phyloP scores from a whole-genome alignment of 495 filamentous ascomycete species.

The Hypoxylon lienhwacheense region DNA sequence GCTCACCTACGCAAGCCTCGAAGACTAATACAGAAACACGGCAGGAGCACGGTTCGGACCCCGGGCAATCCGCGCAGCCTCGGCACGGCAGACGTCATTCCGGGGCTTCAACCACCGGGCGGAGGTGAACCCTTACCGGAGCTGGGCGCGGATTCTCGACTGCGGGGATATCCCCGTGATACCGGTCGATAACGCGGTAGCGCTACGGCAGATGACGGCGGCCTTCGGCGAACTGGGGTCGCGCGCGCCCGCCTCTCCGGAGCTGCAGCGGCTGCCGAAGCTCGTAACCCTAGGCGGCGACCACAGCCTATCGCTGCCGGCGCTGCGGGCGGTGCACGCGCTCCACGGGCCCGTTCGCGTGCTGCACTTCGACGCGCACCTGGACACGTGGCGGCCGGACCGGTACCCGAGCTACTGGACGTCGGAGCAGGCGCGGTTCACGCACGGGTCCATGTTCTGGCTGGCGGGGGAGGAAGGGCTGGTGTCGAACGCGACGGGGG shows the following conservation, averaged over 20 bases:
- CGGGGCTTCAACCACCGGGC: constrained; percentile 79
- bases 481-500: constrained; percentile 60
- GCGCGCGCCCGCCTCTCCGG: constrained; percentile 34
- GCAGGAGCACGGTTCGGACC: constrained; percentile 78
- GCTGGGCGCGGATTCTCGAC: constrained; percentile 73
- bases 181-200: constrained; percentile 76
- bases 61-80: constrained; percentile 77
- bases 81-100: constrained; percentile 69
- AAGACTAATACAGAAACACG: not conserved
- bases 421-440: constrained; percentile 70
- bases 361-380: constrained; percentile 80
- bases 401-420: constrained; percentile 77
- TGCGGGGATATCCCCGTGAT: constrained; percentile 83
- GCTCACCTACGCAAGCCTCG: not conserved
- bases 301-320: constrained; percentile 76
- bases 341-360: constrained; percentile 76
- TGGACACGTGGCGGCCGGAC: constrained; percentile 82
- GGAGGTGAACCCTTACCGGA: constrained; percentile 73
- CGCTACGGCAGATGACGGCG: constrained; percentile 74
- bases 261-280: constrained; percentile 53
- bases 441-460: constrained; percentile 86
- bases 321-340: constrained; percentile 69
- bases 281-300: constrained; percentile 81
- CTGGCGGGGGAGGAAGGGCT: constrained; percentile 74
- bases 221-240: constrained; percentile 61